phyloP scores from a whole-genome alignment of 768 basidiomycete species.

The Naganishia kalamii region DNA sequence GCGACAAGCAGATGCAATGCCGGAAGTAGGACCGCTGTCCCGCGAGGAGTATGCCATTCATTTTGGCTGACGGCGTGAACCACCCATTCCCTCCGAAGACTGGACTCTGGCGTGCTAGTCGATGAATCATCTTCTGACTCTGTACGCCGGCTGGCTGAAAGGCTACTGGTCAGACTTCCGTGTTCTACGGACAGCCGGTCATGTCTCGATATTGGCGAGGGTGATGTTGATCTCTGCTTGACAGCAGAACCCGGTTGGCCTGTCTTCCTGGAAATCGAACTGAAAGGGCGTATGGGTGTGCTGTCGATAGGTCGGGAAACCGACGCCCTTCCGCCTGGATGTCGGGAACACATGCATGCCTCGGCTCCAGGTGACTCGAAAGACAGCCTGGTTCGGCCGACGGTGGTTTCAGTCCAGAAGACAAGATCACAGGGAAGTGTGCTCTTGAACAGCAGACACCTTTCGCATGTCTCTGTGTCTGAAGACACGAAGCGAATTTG shows the following conservation, averaged over 20 bases:
- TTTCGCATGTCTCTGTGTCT: background rate
- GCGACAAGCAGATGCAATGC: background rate
- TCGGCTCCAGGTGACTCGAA: background rate
- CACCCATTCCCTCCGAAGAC: background rate
- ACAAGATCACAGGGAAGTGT: background rate
- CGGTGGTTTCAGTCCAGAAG: background rate
- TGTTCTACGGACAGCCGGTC: background rate
- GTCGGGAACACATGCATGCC: constrained; percentile 1
- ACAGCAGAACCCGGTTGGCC: constrained; percentile 3
- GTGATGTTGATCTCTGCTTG: constrained; percentile 5
- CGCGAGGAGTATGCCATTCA: background rate
- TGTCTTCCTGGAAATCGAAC: background rate
- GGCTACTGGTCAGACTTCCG: background rate
- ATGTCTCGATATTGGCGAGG: constrained; percentile 5
- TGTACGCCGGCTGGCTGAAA: background rate
- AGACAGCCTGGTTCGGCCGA: constrained; percentile 1
- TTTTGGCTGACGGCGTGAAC: background rate
- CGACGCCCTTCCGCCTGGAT: constrained; percentile 6
- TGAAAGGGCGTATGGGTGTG: background rate
- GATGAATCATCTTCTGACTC: constrained; percentile 6
- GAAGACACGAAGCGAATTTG: background rate
- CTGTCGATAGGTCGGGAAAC: background rate
- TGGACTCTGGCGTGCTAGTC: background rate
- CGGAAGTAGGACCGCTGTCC: background rate
- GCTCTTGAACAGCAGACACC: constrained; percentile 2